These are phyloP conservation scores for Sanghuangporus sanghuang DNA, from an alignment of 1,284 basidiomycete species.

Conservation along the genomic window DNA sequence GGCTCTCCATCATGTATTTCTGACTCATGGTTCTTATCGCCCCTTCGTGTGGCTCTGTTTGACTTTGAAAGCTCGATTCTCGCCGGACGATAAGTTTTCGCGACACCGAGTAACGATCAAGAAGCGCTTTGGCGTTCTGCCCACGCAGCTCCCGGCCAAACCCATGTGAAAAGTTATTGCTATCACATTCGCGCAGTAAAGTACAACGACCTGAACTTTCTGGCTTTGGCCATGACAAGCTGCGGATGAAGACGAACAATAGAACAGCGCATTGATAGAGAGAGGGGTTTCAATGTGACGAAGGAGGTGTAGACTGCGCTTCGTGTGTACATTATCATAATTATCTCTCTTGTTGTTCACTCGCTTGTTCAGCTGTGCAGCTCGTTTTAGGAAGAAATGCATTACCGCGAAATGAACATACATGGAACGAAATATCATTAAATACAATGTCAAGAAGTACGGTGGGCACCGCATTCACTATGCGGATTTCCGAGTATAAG, in stretches of 20 bases:
- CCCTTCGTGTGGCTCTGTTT: background rate
- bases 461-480: background rate
- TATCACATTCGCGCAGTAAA: background rate
- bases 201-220: no score
- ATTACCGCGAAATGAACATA: background rate
- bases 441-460: background rate
- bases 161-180: conserved; percentile 59
- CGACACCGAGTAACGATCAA: conserved; percentile 93
- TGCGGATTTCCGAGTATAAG: background rate
- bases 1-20: background rate
- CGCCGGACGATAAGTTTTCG: conserved; percentile 97
- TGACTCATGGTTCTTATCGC: background rate
- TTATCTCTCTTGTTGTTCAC: background rate
- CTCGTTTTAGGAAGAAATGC: background rate
- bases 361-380: background rate
- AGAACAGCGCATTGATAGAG: background rate
- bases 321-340: background rate
- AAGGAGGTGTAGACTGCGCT: background rate
- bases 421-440: background rate
- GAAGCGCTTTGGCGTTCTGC: conserved; percentile 81
- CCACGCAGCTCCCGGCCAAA: conserved; percentile 85
- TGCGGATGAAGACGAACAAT: background rate
- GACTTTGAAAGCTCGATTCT: conserved; percentile 76
- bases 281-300: background rate
- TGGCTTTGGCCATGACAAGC: background rate